Percentiles rank a stretch among this genome's conserved stretches.
Conservation (phyloP, 257 asterid genomes). For the Hygrophila difformis region DNA sequence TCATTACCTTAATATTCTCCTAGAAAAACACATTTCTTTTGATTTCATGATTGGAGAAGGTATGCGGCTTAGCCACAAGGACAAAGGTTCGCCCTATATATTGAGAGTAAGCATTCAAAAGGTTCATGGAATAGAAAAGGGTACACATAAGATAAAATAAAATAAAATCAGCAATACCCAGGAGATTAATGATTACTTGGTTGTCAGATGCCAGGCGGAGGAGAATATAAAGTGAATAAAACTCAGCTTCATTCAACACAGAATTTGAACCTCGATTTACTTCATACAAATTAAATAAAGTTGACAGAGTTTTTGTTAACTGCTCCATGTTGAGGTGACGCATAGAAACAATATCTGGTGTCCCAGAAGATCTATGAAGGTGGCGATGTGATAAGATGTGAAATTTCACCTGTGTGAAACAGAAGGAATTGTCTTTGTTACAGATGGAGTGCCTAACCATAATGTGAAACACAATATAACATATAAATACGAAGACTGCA, state of each 20-base stretch:
- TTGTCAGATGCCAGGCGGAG: slow-evolving; percentile 65
- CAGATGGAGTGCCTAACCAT: too few species aligned
- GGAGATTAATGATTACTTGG: slow-evolving; percentile 34
- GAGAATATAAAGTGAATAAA: slow-evolving; percentile 64
- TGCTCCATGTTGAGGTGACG: slow-evolving; percentile 81
- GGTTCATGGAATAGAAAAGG: slow-evolving; percentile 9
- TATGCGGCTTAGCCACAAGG: slow-evolving; percentile 64
- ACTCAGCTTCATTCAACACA: slow-evolving; percentile 62
- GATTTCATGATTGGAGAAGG: slow-evolving; percentile 55
- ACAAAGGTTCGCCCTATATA: slow-evolving; percentile 64
- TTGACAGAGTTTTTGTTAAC: slow-evolving; percentile 62
- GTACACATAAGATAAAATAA: not conserved
- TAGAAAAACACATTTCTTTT: slow-evolving; percentile 67
- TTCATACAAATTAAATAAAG: slow-evolving; percentile 56
- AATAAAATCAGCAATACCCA: not conserved
- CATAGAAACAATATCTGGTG: slow-evolving; percentile 43
- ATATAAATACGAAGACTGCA: too few species aligned
- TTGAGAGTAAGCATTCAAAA: slow-evolving; percentile 11
- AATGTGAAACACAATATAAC: too few species aligned
- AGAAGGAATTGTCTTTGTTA: slow-evolving; percentile 7
- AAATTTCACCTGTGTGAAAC: slow-evolving; percentile 63
- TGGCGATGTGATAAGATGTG: slow-evolving; percentile 71
- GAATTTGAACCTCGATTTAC: slow-evolving; percentile 42
- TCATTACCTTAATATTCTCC: slow-evolving; percentile 57
- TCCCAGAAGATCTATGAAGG: slow-evolving; percentile 41